Conservation (phyloP, 805 yeast species). For the Candida tammaniensis region DNA sequence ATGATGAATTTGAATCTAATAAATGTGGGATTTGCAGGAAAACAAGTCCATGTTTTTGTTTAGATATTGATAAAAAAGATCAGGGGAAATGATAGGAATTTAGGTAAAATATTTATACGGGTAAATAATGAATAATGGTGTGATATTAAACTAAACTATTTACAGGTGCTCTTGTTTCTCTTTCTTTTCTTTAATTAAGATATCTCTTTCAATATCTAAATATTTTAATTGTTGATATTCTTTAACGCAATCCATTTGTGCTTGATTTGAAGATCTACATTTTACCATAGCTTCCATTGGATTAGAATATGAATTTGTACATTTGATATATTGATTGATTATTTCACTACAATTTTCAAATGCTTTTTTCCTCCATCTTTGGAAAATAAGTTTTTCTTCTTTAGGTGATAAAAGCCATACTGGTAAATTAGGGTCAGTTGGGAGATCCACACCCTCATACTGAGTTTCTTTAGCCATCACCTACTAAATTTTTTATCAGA, state of each 20-base stretch:
- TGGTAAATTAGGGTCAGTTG: constrained; percentile 52
- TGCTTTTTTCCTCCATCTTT: constrained; percentile 65
- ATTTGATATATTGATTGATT: constrained; percentile 67
- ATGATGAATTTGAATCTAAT: constrained; percentile 7
- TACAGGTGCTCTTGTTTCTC: constrained; percentile 14
- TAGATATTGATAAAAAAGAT: constrained; percentile 30
- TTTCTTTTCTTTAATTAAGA: constrained; percentile 55
- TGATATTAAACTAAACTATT: constrained; percentile 1
- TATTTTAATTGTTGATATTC: constrained; percentile 59
- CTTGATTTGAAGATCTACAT: constrained; percentile 58
- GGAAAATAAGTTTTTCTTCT: constrained; percentile 72
- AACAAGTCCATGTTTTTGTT: constrained; percentile 36
- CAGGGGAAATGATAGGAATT: background rate
- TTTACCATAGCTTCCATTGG: constrained; percentile 64
- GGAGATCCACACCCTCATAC: constrained; percentile 37
- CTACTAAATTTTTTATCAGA: background rate
- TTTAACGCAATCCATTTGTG: constrained; percentile 62
- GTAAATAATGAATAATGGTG: constrained; percentile 3
- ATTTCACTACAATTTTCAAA: constrained; percentile 64
- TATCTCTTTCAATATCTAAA: constrained; percentile 68
- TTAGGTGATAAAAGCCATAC: constrained; percentile 74
- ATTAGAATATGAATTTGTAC: constrained; percentile 55
- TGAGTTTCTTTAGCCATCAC: constrained; percentile 23
- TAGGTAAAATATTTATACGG: constrained; percentile 1
- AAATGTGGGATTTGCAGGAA: constrained; percentile 37